Base-by-base conservation (phyloP, 2,329 filamentous ascomycete species). In the Fusarium transvaalense region DNA sequence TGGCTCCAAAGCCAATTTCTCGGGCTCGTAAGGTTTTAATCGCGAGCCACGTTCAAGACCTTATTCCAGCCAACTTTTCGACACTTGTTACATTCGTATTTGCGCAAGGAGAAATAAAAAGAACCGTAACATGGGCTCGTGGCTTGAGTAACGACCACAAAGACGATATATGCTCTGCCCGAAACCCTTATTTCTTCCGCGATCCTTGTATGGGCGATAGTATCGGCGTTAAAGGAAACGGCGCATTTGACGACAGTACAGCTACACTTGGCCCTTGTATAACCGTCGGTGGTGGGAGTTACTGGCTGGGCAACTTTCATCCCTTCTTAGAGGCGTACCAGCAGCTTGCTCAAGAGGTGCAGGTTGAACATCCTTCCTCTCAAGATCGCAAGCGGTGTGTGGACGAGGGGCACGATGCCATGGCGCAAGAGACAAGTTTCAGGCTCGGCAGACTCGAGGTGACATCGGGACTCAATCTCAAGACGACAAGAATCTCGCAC, bases 131-230 rank as follows among this genome's bases (percentile, higher is more conserved):
- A 9, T 83, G 81, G 81, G 77, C 81, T 15, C 71, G 81, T 17
- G 82, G 82, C 1, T 64, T 83, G 6, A 68, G 75, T 41, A 75
- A 71, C 50, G 71, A 77, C 10, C 77, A 78, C 62, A 79, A 77
- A 3, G 82, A 83, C 59, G 81, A 82, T 13, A 72, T 83, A 2
- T 82, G 81, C 61, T 47, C 58, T 34, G 75, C 82, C 7, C 76
- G 80, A 15, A 83, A 83, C 64, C 81, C 81, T 3, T 83, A 81
- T 46, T 80, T 76, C 64, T 83, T 82, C 66, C 65, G 71, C 37
- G 76, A 66, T n/a, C 81, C 79, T 5, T 79, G 80, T 54, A 83
- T 83, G 81, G 81, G 82, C 4, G 82, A 83, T 48, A 82, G 81
- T 60, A 81, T 83, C 38, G 82, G 82, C 10, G 73, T 80, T 15